Percentiles rank a stretch among this genome's conserved stretches.
Evolutionary conservation across 2,329 filamentous ascomycete species (phyloP).

Genomic region (Diaporthe sp.): DNA sequence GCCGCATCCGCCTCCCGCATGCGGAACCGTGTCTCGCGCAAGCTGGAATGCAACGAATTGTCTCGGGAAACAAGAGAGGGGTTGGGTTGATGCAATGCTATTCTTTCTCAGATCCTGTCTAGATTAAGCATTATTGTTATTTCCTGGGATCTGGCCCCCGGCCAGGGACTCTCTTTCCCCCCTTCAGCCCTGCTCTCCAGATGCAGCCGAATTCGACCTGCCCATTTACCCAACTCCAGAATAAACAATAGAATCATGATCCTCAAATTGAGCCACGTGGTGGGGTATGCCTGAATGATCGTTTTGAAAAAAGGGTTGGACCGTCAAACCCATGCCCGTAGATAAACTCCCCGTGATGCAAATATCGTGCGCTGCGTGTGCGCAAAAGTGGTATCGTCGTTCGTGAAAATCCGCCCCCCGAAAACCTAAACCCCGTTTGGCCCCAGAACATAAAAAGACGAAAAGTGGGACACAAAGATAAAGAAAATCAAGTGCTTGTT

Average conservation of each 20-base stretch:
- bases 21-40: neutral
- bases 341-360: slow-evolving; percentile 17
- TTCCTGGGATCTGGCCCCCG: neutral
- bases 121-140: slow-evolving; percentile 40
- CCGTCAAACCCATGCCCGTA: slow-evolving; percentile 18
- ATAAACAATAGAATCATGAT: neutral
- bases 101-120: slow-evolving; percentile 39
- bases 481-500: neutral
- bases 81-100: slow-evolving; percentile 27
- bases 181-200: neutral
- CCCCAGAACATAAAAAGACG: neutral
- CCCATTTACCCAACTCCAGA: slow-evolving; percentile 3
- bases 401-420: slow-evolving; percentile 16
- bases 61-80: neutral
- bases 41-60: neutral
- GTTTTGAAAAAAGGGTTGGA: slow-evolving; percentile 23
- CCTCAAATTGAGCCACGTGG: neutral
- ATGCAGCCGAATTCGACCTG: neutral
- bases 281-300: slow-evolving; percentile 22
- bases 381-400: slow-evolving; percentile 33
- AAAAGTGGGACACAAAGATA: neutral
- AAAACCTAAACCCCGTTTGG: slow-evolving; percentile 5
- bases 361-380: neutral
- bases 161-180: too few species aligned
- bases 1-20: neutral